Evolutionary conservation across 768 basidiomycete genomes (phyloP).

Genomic region (Pulveroboletus sp.): DNA sequence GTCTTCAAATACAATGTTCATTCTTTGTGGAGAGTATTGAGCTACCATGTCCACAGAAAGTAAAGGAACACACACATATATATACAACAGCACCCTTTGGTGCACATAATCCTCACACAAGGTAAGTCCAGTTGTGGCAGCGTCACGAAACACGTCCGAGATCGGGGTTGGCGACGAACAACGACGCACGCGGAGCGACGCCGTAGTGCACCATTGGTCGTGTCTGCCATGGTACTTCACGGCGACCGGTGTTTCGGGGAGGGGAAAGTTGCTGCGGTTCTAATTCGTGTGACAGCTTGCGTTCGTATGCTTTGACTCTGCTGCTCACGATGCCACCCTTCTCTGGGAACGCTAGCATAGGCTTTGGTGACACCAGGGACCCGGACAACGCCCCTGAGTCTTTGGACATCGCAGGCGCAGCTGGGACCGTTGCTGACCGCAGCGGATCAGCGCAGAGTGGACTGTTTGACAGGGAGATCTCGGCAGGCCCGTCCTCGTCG

Average conservation of each 20-base stretch:
- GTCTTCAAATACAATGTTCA: not conserved
- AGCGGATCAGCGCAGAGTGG: conserved; percentile 14
- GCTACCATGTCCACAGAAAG: conserved; percentile 2
- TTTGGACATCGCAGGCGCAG: not conserved
- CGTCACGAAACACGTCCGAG: conserved; percentile 13
- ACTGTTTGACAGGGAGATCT: conserved; percentile 9
- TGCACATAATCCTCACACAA: not conserved
- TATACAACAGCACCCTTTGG: conserved; percentile 1
- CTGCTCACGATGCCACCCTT: conserved; percentile 38
- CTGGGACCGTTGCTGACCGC: conserved; percentile 10
- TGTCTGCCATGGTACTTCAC: conserved; percentile 38
- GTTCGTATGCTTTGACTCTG: conserved; percentile 55
- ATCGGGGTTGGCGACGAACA: conserved; percentile 71
- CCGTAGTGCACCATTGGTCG: conserved; percentile 53
- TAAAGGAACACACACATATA: conserved; percentile 3
- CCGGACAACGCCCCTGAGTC: conserved; percentile 5
- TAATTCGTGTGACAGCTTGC: conserved; percentile 51
- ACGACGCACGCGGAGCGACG: conserved; percentile 53
- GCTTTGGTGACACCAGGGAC: not conserved
- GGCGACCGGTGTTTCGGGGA: conserved; percentile 38
- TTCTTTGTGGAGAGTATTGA: conserved; percentile 8
- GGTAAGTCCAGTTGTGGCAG: conserved; percentile 1
- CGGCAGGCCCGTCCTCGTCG: conserved; percentile 5
- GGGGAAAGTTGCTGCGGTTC: conserved; percentile 33
- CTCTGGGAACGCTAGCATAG: not conserved